Base-by-base conservation (phyloP, 345 rosid genomes). In the Ceriops zippeliana region DNA sequence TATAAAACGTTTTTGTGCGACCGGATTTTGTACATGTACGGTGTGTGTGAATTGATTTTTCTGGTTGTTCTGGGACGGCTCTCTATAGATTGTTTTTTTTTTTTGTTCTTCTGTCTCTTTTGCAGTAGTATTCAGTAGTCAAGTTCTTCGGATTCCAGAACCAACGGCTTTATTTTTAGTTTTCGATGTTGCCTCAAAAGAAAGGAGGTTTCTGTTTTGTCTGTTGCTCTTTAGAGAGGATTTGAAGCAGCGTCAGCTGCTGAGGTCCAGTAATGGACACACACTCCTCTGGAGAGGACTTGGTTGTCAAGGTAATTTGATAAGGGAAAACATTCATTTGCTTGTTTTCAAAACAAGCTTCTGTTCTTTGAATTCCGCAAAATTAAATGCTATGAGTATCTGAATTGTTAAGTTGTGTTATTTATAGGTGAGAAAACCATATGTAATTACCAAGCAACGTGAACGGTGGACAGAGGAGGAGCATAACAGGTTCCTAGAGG, bases 381-480 rank as follows among this genome's bases (percentile, higher is more conserved):
- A 69, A 65, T 19, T 51, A 42, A 42, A 42, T 53, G 58, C 53
- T 66, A 22, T 56, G 53, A 30, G 35, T 62, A 64, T 54, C 68
- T 76, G 68, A 76, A 62, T 63, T 56, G 17, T 63, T 65, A 73
- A 69, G 62, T 78, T 66, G 78, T 49, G 16, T 28, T 61, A 53
- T 42, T 78, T 63, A 69, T 82, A 93, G 98, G 70, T 90, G 47
- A 86, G 98, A 75, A 93, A 93, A 82, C 98, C 98, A 38, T 93
- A 93, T 71, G 91, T 95, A 16, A 93, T 93, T 62, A 85, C 98
- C 26, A 93, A 93, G 80, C 97, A 93, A 80, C 87, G 98, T 7
- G 97, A 93, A 78, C 79, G 96, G 67, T 93, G 98, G 98, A 91
- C 97, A 6, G 97, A 88, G 76, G 97, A 91, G 80, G 98, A 93